Evolutionary conservation across 2,329 filamentous ascomycete species (phyloP).

Genomic region (Cercospora janseana): DNA sequence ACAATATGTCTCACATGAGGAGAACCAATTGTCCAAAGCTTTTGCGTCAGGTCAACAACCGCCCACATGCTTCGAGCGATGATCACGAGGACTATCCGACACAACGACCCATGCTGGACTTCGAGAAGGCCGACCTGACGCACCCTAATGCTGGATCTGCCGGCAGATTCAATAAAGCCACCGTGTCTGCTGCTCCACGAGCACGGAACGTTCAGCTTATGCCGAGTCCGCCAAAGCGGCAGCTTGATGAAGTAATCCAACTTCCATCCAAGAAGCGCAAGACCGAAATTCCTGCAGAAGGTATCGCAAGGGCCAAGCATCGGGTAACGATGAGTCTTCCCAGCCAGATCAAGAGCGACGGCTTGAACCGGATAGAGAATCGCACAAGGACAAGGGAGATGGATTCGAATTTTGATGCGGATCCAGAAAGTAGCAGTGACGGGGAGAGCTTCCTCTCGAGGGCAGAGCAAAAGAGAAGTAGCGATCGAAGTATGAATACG

Average conservation of each 20-base stretch:
- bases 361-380: background rate
- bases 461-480: background rate
- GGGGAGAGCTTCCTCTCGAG: background rate
- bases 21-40: conserved; percentile 23
- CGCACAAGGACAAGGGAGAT: conserved; percentile 1
- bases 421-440: conserved; percentile 12
- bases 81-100: conserved; percentile 37
- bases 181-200: background rate
- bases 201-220: background rate
- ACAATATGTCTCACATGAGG: conserved; percentile 11
- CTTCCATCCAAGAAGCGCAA: background rate
- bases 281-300: background rate
- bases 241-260: background rate
- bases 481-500: conserved; percentile 3
- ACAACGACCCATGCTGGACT: background rate
- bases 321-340: conserved; percentile 7
- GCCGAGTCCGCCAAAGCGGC: background rate
- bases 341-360: conserved; percentile 3
- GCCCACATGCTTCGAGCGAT: conserved; percentile 39
- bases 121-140: too few species aligned
- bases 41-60: conserved; percentile 35
- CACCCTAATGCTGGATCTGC: too few species aligned
- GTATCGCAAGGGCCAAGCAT: background rate
- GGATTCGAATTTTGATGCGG: background rate
- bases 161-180: background rate